These are phyloP conservation scores for Trichosporon ovoides DNA, from an alignment of 1,284 basidiomycete genomes.

Conservation along the genomic window DNA sequence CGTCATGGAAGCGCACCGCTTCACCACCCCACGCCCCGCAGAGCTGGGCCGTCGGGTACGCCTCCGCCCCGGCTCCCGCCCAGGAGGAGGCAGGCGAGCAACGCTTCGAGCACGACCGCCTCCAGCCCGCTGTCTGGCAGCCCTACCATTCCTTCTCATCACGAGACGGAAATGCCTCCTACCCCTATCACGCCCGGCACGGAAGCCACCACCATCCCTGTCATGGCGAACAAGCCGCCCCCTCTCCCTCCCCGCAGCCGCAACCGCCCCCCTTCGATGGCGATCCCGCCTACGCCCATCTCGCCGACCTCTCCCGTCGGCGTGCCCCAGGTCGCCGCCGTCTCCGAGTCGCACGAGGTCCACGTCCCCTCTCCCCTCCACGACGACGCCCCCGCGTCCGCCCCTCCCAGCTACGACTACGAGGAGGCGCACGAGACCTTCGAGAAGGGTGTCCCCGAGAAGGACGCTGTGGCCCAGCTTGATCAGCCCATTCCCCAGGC, in stretches of 20 bases:
- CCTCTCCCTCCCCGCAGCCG: slow-evolving; percentile 5
- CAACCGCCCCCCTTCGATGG: slow-evolving; percentile 4
- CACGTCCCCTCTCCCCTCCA: not conserved
- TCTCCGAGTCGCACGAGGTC: not conserved
- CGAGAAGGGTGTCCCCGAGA: no score
- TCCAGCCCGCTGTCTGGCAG: not conserved
- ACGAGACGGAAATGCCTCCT: not conserved
- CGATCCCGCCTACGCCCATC: not conserved
- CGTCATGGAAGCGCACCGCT: not conserved
- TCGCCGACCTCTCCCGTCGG: not conserved
- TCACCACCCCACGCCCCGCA: not conserved
- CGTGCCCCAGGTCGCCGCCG: not conserved
- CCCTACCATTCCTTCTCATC: not conserved
- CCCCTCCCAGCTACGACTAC: no score
- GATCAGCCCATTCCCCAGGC: no score
- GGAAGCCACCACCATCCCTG: not conserved
- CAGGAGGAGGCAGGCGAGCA: not conserved
- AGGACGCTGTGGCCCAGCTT: no score
- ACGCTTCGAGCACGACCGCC: not conserved
- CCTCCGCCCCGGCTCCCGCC: not conserved
- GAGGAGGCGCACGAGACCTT: no score
- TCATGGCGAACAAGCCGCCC: not conserved
- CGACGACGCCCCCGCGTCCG: no score
- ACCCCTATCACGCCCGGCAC: not conserved
- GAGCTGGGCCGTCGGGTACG: not conserved